Conservation (phyloP, 148 eudicot genomes). For the Tetragonia tetragonoides region DNA sequence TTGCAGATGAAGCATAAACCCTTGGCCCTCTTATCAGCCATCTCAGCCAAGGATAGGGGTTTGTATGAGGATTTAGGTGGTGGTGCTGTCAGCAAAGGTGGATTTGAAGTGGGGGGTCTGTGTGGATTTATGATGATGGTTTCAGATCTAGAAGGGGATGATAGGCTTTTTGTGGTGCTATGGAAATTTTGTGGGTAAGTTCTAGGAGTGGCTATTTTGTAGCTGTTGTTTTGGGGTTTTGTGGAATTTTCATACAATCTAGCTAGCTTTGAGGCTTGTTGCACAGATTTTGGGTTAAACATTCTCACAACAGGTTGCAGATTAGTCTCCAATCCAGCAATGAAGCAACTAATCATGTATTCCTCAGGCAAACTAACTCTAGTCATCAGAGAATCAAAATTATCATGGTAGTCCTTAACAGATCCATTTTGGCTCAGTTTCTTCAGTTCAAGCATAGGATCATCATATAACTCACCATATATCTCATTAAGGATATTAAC, state of each 20-base stretch:
- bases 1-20: too few species aligned
- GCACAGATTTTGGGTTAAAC: background rate
- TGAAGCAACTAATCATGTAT: background rate
- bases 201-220: background rate
- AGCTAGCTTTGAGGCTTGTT: background rate
- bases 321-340: background rate
- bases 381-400: background rate
- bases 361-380: background rate
- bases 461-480: background rate
- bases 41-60: too few species aligned
- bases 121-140: background rate
- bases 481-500: too few species aligned
- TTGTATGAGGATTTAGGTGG: too few species aligned
- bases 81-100: too few species aligned
- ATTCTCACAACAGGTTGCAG: background rate
- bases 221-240: background rate
- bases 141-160: background rate
- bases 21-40: too few species aligned
- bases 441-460: background rate
- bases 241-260: background rate
- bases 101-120: background rate
- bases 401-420: background rate
- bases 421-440: background rate
- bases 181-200: background rate
- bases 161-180: too few species aligned